Evolutionary conservation across 1,284 basidiomycete species (phyloP).

Genomic region (Cutaneotrichosporon cavernicola): DNA sequence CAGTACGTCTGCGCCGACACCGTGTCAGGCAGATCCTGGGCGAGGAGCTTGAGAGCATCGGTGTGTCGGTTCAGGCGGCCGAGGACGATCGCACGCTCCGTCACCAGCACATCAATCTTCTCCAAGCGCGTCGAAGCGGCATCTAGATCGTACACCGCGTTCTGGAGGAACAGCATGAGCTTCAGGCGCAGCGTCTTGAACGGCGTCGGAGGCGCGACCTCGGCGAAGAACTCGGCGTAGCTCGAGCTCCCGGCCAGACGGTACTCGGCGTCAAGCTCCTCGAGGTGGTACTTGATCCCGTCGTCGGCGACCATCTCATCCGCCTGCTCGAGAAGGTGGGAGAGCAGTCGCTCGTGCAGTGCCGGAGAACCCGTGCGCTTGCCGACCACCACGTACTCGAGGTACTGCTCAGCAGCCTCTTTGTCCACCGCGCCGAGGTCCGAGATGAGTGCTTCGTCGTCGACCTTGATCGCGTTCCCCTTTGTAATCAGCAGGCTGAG

Average conservation of each 20-base stretch:
- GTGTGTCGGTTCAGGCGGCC: conserved; percentile 71
- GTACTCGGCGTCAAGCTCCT: conserved; percentile 52
- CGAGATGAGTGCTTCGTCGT: conserved; percentile 47
- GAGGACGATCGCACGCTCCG: conserved; percentile 75
- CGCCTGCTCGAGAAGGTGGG: conserved; percentile 36
- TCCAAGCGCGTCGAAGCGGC: conserved; percentile 58
- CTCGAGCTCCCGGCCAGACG: conserved; percentile 32
- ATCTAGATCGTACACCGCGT: conserved; percentile 63
- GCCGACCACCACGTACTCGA: conserved; percentile 75
- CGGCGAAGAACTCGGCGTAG: conserved; percentile 48
- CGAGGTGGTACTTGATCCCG: conserved; percentile 51
- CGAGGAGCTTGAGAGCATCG: conserved; percentile 66
- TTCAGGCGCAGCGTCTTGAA: conserved; percentile 72
- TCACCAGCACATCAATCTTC: conserved; percentile 57
- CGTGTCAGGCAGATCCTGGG: conserved; percentile 68
- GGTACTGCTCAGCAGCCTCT: conserved; percentile 64
- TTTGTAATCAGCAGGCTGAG: conserved; percentile 55
- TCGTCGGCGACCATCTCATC: conserved; percentile 41
- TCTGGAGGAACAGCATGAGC: conserved; percentile 72
- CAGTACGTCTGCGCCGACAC: conserved; percentile 79
- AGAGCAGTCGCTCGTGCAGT: conserved; percentile 45
- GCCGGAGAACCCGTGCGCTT: conserved; percentile 56
- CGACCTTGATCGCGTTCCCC: conserved; percentile 58
- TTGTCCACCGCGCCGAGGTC: conserved; percentile 49
- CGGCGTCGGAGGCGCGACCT: conserved; percentile 63